A percentile compares a stretch with the other conserved stretches of the same genome.
These are phyloP conservation scores for Uncinocarpus reesii DNA, from an alignment of 2,329 filamentous ascomycete genomes.

Conservation along the genomic window DNA sequence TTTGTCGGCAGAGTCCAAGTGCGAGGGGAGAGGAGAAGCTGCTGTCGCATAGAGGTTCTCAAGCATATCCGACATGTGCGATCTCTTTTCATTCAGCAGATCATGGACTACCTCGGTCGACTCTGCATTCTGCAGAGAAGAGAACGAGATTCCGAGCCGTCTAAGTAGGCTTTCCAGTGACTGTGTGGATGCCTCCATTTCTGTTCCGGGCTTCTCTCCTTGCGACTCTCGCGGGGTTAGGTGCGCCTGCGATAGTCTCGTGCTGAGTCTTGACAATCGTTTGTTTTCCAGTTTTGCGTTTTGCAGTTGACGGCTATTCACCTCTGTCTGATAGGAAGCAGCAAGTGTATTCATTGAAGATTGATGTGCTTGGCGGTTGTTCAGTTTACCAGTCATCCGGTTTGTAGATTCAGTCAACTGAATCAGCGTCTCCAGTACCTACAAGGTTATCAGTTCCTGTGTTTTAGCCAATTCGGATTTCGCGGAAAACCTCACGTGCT, in stretches of 20 bases:
- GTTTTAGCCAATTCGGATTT: not conserved
- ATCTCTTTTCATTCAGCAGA: constrained; percentile 5
- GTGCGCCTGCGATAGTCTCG: constrained; percentile 7
- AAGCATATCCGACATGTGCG: constrained; percentile 2
- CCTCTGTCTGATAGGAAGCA: constrained; percentile 5
- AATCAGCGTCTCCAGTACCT: constrained; percentile 18
- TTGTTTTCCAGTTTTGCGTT: constrained; percentile 2
- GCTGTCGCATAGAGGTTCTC: not conserved
- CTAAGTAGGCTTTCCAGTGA: constrained; percentile 26
- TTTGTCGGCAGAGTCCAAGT: constrained; percentile 24
- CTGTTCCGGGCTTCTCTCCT: not conserved
- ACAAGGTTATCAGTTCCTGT: not conserved
- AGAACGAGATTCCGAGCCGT: constrained; percentile 25
- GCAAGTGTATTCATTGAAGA: constrained; percentile 27
- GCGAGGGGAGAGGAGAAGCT: not conserved
- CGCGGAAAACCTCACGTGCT: constrained; percentile 24
- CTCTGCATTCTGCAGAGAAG: constrained; percentile 6
- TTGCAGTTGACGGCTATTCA: not conserved
- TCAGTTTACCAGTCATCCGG: constrained; percentile 23
- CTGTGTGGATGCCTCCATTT: not conserved
- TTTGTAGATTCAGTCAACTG: constrained; percentile 28
- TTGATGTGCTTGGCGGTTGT: constrained; percentile 28
- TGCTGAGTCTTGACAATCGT: constrained; percentile 5
- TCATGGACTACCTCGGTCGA: not conserved
- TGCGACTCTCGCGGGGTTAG: not conserved